A percentile compares a stretch with the other conserved stretches of the same genome.
Evolutionary conservation across 2,329 filamentous ascomycete species (phyloP).

Genomic region (Zymoseptoria brevis): DNA sequence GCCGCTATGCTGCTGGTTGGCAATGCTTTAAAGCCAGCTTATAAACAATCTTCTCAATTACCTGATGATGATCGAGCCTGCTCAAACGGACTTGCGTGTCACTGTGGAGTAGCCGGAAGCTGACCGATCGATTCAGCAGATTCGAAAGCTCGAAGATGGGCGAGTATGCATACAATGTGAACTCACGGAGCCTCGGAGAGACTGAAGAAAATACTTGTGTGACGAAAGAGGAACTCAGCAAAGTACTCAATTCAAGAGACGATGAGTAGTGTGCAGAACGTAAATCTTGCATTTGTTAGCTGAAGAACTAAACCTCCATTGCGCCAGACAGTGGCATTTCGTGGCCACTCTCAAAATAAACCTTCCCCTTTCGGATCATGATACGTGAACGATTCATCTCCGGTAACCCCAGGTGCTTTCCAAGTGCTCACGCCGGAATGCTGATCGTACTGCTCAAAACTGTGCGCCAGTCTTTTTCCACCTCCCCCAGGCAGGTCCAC

Average conservation of each 20-base stretch:
- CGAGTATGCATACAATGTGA: too few relatives aligned
- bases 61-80: background rate
- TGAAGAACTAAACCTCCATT: background rate
- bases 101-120: background rate
- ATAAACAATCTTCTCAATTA: constrained; percentile 23
- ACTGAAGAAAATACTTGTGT: too few relatives aligned
- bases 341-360: background rate
- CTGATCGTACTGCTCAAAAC: constrained; percentile 47
- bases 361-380: constrained; percentile 40
- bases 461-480: constrained; percentile 53
- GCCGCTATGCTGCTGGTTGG: constrained; percentile 20
- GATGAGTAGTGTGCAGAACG: too few relatives aligned
- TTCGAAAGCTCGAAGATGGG: background rate
- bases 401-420: constrained; percentile 47
- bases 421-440: constrained; percentile 48
- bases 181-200: too few relatives aligned
- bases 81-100: background rate
- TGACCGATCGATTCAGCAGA: background rate
- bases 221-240: too few relatives aligned
- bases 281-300: background rate
- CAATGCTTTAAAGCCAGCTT: constrained; percentile 28
- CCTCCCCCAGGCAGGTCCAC: constrained; percentile 57
- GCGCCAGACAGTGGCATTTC: background rate
- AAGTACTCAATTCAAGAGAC: too few relatives aligned
- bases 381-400: constrained; percentile 46